Evolutionary conservation across 2,329 filamentous ascomycete genomes (phyloP).

Genomic region (Coniella vitis): DNA sequence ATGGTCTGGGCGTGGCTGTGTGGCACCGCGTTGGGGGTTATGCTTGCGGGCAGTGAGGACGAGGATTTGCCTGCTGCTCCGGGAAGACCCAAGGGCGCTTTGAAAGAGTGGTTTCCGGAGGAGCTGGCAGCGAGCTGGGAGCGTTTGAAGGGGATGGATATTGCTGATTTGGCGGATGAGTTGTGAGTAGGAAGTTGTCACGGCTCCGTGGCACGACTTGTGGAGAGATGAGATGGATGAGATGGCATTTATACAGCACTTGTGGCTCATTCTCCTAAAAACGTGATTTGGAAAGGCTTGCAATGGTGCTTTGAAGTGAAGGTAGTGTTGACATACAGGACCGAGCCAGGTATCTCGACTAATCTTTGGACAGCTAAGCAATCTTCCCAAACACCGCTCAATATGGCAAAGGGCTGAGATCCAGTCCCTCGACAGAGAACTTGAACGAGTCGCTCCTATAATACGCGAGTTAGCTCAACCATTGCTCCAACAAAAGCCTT

Average conservation of each 20-base stretch:
- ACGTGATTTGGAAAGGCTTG: neutral
- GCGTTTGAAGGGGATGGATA: constrained; percentile 29
- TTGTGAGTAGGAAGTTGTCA: neutral
- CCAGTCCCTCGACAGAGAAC: constrained; percentile 51
- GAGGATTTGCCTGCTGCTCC: constrained; percentile 22
- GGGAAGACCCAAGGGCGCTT: constrained; percentile 30
- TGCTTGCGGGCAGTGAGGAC: constrained; percentile 35
- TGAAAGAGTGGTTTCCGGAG: constrained; percentile 35
- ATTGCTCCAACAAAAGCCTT: too few relatives aligned
- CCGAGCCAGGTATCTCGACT: too few relatives aligned
- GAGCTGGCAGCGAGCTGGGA: constrained; percentile 28
- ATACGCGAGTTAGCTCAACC: constrained; percentile 7
- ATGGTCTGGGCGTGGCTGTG: constrained; percentile 49
- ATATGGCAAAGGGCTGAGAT: constrained; percentile 52
- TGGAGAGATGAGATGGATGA: neutral
- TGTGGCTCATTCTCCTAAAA: neutral
- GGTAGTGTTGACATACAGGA: too few relatives aligned
- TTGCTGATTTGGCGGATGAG: constrained; percentile 28
- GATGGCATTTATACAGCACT: neutral
- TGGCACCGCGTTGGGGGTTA: constrained; percentile 39
- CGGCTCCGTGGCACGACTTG: too few relatives aligned
- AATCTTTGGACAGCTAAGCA: too few relatives aligned
- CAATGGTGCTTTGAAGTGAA: too few relatives aligned
- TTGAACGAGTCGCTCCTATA: constrained; percentile 54
- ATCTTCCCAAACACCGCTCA: too few relatives aligned